Evolutionary conservation across 306 rosid species (phyloP).

Genomic region (Castanea mollissima): DNA sequence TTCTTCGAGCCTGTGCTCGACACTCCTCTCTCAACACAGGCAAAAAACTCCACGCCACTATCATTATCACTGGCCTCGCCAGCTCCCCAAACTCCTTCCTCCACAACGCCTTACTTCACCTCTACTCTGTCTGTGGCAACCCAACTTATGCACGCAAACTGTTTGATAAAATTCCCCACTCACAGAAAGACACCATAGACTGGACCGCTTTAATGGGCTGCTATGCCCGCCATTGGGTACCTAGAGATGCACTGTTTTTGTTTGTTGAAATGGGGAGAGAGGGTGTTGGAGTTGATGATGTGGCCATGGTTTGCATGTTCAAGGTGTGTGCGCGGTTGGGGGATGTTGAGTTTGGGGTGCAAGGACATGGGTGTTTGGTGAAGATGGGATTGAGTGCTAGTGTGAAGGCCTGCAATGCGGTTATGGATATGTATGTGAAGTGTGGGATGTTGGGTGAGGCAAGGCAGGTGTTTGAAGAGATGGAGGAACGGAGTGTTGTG

Average conservation of each 20-base stretch:
- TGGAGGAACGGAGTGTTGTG: conserved; percentile 54
- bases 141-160: conserved; percentile 28
- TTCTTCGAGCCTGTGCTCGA: conserved; percentile 54
- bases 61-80: conserved; percentile 43
- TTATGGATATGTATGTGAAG: conserved; percentile 70
- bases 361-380: conserved; percentile 43
- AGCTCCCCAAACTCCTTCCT: conserved; percentile 47
- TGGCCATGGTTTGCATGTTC: conserved; percentile 46
- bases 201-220: conserved; percentile 62
- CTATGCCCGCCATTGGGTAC: conserved; percentile 33
- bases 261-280: conserved; percentile 48
- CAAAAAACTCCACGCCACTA: conserved; percentile 60
- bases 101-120: conserved; percentile 59
- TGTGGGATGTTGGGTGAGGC: conserved; percentile 51
- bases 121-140: conserved; percentile 24
- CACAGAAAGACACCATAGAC: conserved; percentile 62
- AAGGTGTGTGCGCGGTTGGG: conserved; percentile 46
- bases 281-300: conserved; percentile 38
- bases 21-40: conserved; percentile 47
- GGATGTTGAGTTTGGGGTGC: conserved; percentile 33
- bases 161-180: conserved; percentile 61
- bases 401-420: conserved; percentile 53
- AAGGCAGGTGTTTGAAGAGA: conserved; percentile 49
- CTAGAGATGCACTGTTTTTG: conserved; percentile 33
- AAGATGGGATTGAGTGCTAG: conserved; percentile 41